Conservation (phyloP, 371 early-diverging fungal species). For the Lichtheimia ramosa region DNA sequence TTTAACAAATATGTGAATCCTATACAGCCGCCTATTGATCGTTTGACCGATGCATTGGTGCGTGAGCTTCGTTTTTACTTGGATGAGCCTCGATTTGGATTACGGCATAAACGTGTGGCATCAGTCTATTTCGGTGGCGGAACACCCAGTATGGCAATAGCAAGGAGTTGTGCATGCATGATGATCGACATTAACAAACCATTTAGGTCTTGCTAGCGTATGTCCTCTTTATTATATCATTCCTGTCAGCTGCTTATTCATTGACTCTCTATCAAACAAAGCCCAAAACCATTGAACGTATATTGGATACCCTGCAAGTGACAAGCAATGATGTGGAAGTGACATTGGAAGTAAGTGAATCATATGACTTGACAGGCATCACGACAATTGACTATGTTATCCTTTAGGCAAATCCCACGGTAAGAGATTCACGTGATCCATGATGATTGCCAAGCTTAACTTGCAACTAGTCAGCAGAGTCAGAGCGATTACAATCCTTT, state of each 20-base stretch:
- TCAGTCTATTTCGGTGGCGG: constrained; percentile 80
- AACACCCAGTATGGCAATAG: constrained; percentile 38
- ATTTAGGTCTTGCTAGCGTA: neutral
- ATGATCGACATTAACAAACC: too few relatives aligned
- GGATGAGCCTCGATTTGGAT: constrained; percentile 27
- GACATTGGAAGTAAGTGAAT: constrained; percentile 52
- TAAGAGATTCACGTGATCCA: constrained; percentile 17
- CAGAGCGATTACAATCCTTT: constrained; percentile 41
- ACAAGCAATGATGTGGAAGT: constrained; percentile 53
- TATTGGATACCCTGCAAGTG: constrained; percentile 4
- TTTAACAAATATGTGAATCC: constrained; percentile 84
- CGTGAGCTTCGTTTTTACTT: constrained; percentile 50
- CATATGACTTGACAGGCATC: too few relatives aligned
- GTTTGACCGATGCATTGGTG: constrained; percentile 53
- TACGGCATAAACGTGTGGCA: constrained; percentile 39
- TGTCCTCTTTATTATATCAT: neutral
- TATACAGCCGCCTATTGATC: constrained; percentile 48
- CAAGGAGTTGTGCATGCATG: neutral
- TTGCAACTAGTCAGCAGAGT: constrained; percentile 46
- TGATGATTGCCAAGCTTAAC: neutral
- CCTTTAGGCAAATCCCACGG: constrained; percentile 66
- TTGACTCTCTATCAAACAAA: neutral
- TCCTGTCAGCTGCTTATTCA: neutral
- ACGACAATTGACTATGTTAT: neutral
- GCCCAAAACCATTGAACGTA: constrained; percentile 8